Evolutionary conservation across 2,329 filamentous ascomycete genomes (phyloP).

Genomic region (Cladosporium sp.): DNA sequence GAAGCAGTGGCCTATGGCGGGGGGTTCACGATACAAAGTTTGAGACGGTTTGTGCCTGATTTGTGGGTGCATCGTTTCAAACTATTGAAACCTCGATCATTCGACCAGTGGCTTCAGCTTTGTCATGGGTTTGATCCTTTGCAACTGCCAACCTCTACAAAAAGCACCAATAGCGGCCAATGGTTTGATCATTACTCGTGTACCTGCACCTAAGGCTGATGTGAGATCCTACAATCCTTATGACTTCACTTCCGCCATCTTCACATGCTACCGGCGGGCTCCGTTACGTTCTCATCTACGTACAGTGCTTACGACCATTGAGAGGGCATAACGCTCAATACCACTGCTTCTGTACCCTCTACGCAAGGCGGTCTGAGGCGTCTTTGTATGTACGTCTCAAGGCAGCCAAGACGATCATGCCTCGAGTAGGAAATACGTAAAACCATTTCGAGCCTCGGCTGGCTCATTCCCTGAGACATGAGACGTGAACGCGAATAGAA

Average conservation of each 20-base stretch:
- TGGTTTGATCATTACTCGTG: background rate
- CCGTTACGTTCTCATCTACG: background rate
- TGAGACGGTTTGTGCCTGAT: background rate
- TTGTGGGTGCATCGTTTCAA: background rate
- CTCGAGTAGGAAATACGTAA: background rate
- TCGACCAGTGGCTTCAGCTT: background rate
- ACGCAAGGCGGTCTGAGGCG: conserved; percentile 1
- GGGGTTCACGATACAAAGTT: background rate
- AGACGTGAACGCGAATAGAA: background rate
- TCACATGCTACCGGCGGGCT: background rate
- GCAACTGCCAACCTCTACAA: background rate
- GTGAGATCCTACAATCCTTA: conserved; percentile 6
- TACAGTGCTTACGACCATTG: background rate
- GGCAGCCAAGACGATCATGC: background rate
- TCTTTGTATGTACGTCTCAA: background rate
- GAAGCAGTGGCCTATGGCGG: background rate
- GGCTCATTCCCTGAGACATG: background rate
- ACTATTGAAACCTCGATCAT: background rate
- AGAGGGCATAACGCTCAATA: background rate
- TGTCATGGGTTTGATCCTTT: background rate
- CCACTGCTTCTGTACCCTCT: background rate
- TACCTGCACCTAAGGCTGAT: background rate
- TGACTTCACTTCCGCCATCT: background rate
- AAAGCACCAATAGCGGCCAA: background rate
- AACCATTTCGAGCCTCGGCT: background rate